Base-by-base conservation (phyloP, 805 yeast genomes). In the Cyberlindnera misumaiensis region DNA sequence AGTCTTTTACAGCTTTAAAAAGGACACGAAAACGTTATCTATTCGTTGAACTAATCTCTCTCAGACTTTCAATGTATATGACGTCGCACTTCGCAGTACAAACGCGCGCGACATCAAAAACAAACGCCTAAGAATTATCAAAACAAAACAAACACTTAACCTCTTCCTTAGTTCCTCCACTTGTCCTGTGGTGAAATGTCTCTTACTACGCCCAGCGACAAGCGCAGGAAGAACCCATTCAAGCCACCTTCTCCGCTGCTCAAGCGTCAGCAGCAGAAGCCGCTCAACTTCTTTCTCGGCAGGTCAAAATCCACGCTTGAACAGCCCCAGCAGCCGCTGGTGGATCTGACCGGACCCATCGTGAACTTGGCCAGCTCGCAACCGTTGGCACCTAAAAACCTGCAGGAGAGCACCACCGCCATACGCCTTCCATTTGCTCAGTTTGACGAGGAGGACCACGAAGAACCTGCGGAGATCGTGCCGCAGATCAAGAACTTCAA, bases 201-300 rank as follows among this genome's bases (percentile, higher is more conserved):
- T 8, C 24, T 20, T 5, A 6, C 24, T 6, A 20, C 24, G 8
- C 24, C 24, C 8, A 20, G 24, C 24, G 24, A 20, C 24, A 20
- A 20, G 8, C 24, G 24, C 24, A 20, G 24, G 24, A 32, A 33
- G 30, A 36, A 36, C 29, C 51, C 47, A 3, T 47, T 47, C 43
- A 47, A 47, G 35, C 47, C 51, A 3, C 49, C 49, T 4, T 44
- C 51, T 4, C 51, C 51, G 16, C 20, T 46, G 9, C 17, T 47
- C 26, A 45, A 45, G 30, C 36, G 49, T 13, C 40, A 35, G 29
- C 29, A 31, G 26, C 43, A 42, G 36, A 36, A 38, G 32, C 39
- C 42, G 4, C 16, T 42, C 18, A 33, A 32, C 16, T 45, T 41
- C 40, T 43, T 43, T 30, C 13, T 28, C 18, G 15, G 28, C 18